Evolutionary conservation across 148 eudicot genomes (phyloP).

Genomic region (Nepenthes gracilis): DNA sequence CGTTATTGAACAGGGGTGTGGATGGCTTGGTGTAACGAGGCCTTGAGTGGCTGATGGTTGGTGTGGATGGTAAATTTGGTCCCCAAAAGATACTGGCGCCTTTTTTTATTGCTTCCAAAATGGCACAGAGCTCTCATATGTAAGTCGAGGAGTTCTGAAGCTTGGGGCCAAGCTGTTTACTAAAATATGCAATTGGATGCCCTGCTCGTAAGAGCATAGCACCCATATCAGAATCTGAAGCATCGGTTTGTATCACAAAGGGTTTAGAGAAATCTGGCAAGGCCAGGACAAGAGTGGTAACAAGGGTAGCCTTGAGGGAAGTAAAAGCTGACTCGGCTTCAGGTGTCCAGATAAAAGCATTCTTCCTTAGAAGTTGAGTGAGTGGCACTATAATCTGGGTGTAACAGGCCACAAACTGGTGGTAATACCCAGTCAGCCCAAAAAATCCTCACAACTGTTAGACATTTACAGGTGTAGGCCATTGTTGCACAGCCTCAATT

Average conservation of each 20-base stretch:
- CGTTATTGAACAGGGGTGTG: too few species aligned
- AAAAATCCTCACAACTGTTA: neutral
- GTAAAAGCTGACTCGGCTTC: neutral
- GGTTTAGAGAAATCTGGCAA: neutral
- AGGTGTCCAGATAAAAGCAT: neutral
- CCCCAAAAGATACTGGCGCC: too few species aligned
- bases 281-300: neutral
- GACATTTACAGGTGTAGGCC: neutral
- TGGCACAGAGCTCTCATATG: too few species aligned
- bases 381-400: neutral
- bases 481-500: neutral
- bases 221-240: neutral
- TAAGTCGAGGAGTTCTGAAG: too few species aligned
- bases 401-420: neutral
- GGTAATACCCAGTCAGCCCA: neutral
- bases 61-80: too few species aligned
- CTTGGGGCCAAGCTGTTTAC: too few species aligned
- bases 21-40: too few species aligned
- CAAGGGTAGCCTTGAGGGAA: neutral
- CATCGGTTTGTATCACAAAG: neutral
- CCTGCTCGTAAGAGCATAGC: neutral
- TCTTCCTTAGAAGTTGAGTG: neutral
- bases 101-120: too few species aligned
- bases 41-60: too few species aligned
- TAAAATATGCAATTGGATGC: neutral